phyloP scores from a whole-genome alignment of 1,284 basidiomycete species.

The Bothia castanella region DNA sequence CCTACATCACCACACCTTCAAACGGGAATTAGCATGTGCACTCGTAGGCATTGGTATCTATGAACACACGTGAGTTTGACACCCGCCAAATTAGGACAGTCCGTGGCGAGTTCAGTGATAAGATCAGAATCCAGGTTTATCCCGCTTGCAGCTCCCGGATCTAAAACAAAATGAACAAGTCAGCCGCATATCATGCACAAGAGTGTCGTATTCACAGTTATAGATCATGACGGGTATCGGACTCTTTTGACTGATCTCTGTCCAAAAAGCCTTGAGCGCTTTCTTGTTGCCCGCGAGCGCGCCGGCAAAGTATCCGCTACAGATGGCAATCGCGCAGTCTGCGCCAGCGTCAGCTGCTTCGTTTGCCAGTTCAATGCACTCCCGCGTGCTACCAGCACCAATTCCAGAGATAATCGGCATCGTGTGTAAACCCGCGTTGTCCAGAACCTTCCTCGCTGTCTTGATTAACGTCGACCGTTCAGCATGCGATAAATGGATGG shows the following conservation, averaged over 20 bases:
- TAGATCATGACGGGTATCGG: conserved; percentile 88
- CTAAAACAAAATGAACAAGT: conserved; percentile 36
- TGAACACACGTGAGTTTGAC: conserved; percentile 79
- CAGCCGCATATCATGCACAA: not conserved
- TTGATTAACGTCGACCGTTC: conserved; percentile 72
- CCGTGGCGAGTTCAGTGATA: conserved; percentile 71
- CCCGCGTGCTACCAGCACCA: conserved; percentile 76
- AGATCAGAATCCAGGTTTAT: conserved; percentile 86
- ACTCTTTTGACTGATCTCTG: conserved; percentile 70
- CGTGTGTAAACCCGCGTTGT: conserved; percentile 55
- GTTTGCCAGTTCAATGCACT: conserved; percentile 69
- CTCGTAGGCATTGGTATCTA: not conserved
- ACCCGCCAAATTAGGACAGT: conserved; percentile 72
- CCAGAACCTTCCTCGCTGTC: conserved; percentile 68
- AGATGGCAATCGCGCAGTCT: conserved; percentile 81
- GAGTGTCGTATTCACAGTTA: conserved; percentile 62
- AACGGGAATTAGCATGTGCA: conserved; percentile 3
- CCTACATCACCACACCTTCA: conserved; percentile 83
- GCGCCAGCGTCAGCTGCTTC: conserved; percentile 80
- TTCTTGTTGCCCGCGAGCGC: conserved; percentile 55
- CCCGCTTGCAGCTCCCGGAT: conserved; percentile 78
- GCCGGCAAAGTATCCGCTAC: conserved; percentile 83
- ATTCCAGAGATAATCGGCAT: conserved; percentile 81
- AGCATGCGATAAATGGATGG: conserved; percentile 70
- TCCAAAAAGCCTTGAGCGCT: conserved; percentile 78